phyloP scores from a whole-genome alignment of 108 stramenopile species.

The Cyclotella sp. region DNA sequence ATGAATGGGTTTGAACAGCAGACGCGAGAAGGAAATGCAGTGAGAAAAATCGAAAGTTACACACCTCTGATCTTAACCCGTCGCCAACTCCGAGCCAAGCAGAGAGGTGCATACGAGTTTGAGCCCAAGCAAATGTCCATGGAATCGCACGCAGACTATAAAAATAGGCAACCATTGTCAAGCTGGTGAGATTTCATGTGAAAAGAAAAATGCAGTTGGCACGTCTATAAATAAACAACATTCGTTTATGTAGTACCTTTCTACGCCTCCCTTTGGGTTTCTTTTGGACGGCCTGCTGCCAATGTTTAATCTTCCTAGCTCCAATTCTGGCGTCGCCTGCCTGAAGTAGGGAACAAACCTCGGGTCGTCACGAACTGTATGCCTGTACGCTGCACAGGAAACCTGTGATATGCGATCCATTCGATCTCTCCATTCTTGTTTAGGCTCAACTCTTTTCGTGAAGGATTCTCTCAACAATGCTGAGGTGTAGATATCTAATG shows the following conservation, averaged over 20 bases:
- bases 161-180: too few relatives aligned
- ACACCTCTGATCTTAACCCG: slow-evolving; percentile 66
- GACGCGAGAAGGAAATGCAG: not conserved
- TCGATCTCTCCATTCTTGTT: slow-evolving; percentile 76
- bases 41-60: slow-evolving; percentile 29
- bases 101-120: slow-evolving; percentile 93
- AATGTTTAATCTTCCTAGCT: slow-evolving; percentile 91
- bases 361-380: slow-evolving; percentile 87
- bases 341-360: slow-evolving; percentile 98
- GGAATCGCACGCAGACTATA: slow-evolving; percentile 40
- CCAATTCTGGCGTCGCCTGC: slow-evolving; percentile 96
- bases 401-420: slow-evolving; percentile 86
- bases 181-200: too few relatives aligned
- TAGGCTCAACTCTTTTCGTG: slow-evolving; percentile 73
- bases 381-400: slow-evolving; percentile 86
- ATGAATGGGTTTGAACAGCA: not conserved
- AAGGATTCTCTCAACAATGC: slow-evolving; percentile 90
- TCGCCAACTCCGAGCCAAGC: slow-evolving; percentile 97
- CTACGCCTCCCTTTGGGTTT: slow-evolving; percentile 95
- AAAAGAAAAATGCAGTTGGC: too few relatives aligned
- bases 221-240: too few relatives aligned
- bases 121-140: slow-evolving; percentile 99
- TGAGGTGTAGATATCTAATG: slow-evolving; percentile 96
- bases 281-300: slow-evolving; percentile 96
- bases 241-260: slow-evolving; percentile 32